Percentiles rank a stretch among this genome's conserved stretches.
Evolutionary conservation across 139 green algal genomes (phyloP).

Genomic region (Picochlorum sp.): DNA sequence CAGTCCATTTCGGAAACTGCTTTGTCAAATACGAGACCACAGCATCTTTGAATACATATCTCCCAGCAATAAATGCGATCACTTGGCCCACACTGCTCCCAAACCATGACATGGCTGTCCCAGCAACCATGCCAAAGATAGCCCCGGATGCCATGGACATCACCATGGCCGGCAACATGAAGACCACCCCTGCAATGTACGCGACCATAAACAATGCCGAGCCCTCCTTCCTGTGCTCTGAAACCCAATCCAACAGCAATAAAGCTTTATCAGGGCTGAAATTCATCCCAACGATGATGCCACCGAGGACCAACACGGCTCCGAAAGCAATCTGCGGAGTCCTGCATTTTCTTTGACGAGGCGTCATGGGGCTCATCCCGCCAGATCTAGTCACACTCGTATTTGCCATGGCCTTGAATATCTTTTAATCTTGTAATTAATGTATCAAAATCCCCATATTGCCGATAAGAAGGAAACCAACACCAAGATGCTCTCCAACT

Average conservation of each 20-base stretch:
- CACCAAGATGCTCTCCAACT: too few species aligned
- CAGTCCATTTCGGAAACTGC: conserved; percentile 46
- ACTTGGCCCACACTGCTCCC: conserved; percentile 35
- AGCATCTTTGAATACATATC: conserved; percentile 43
- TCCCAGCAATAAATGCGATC: conserved; percentile 40
- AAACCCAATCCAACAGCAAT: conserved; percentile 25
- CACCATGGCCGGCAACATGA: conserved; percentile 45
- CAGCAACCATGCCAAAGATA: conserved; percentile 36
- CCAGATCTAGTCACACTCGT: too few species aligned
- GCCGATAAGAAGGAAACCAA: too few species aligned
- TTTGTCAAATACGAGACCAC: conserved; percentile 31
- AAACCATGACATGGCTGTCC: conserved; percentile 37
- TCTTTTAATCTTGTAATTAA: too few species aligned
- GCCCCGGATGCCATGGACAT: conserved; percentile 44
- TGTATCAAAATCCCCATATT: too few species aligned
- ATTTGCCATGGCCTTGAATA: too few species aligned
- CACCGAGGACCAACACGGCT: conserved; percentile 12
- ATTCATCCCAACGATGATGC: conserved; percentile 10
- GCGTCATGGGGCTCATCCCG: too few species aligned
- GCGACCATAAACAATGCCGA: conserved; percentile 19
- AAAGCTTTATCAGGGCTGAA: conserved; percentile 24
- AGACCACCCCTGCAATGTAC: conserved; percentile 34
- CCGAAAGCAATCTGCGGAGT: not conserved
- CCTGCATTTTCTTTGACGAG: not conserved
- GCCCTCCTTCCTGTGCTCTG: conserved; percentile 25